phyloP scores from a whole-genome alignment of 441 rosid species.

The Eruca vesicaria region DNA sequence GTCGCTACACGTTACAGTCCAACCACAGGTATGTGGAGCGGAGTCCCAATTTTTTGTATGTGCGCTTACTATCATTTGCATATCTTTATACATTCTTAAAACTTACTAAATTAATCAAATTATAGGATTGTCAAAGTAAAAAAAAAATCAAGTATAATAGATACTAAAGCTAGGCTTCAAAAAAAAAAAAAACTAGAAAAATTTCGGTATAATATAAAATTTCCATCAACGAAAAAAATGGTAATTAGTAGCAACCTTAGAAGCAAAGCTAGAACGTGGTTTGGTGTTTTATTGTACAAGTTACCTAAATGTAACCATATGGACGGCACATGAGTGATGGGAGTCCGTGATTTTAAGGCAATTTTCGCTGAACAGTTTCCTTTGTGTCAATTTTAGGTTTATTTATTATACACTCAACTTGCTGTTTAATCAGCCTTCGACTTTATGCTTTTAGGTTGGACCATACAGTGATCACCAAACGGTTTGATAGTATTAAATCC shows the following conservation, averaged over 20 bases:
- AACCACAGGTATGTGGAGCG: not conserved
- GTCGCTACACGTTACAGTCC: not conserved
- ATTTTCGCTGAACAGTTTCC: not conserved
- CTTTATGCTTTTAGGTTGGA: conserved; percentile 30
- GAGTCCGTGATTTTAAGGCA: not conserved
- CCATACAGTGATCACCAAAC: conserved; percentile 20
- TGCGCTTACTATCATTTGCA: not conserved
- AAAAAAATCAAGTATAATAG: not conserved
- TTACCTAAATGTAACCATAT: not conserved
- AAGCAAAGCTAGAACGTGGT: conserved; percentile 24
- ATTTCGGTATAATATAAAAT: not conserved
- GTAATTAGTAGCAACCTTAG: conserved; percentile 15
- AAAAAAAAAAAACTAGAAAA: not conserved
- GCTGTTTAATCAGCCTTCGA: conserved; percentile 7
- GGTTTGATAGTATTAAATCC: not conserved
- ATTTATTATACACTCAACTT: not conserved
- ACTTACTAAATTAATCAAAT: not conserved
- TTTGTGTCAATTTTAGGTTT: not conserved
- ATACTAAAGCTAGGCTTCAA: not conserved
- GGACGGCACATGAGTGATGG: conserved; percentile 25
- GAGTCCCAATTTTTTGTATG: not conserved
- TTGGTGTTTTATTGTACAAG: conserved; percentile 14
- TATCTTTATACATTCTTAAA: not conserved
- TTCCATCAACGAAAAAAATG: not conserved
- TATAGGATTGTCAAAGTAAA: not conserved